Evolutionary conservation across 257 asterid species (phyloP), one percentile per base, ranked within the genome.

Genomic region (Salvia miltiorrhiza): DNA sequence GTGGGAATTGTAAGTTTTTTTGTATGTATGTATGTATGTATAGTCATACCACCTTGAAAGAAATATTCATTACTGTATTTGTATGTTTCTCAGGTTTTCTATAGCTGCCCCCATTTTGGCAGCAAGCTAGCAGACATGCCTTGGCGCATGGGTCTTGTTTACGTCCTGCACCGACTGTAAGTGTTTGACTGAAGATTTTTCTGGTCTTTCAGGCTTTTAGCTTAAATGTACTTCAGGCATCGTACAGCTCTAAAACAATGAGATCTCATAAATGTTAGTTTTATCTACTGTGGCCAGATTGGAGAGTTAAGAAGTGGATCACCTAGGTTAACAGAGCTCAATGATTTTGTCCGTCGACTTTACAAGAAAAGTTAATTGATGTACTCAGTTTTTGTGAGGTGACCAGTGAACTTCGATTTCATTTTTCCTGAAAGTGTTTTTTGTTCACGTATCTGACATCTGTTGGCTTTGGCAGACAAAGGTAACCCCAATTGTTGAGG

Each of bases 121-220:
- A 94, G 99, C 87, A 94, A 89, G 88, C 97, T 94, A 50, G 99
- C 97, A 2, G 97, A 94, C 83, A 83, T 89, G 97, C 97, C 99
- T 64, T 94, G 99, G 96, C 87, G 90, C 50, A 91, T 94, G 96
- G 99, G 97, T 75, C 84, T 89, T 79, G 99, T 91, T 83, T 94
- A 76, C 99, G 97, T 69, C 99, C 99, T 82, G 97, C 99, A 58
- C 99, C 99, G 52, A 79, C 89, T 32, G 99, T 94, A 45, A 87
- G 96, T 89, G 37, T 71, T 56, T 56, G 41, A 63, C 71, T 58
- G 28, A 37, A 10, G 62, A 50, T 40, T 19, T 59, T 61, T 39
- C n/a, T n/a, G n/a, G n/a, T n/a, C n/a, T 28, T 63, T 68, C 5
- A 30, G 35, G 4, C 35, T 30, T 30, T 9, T 55, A 35, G 23